These are phyloP conservation scores for Lachancea sp. DNA, from an alignment of 805 yeast species.

Conservation along the genomic window DNA sequence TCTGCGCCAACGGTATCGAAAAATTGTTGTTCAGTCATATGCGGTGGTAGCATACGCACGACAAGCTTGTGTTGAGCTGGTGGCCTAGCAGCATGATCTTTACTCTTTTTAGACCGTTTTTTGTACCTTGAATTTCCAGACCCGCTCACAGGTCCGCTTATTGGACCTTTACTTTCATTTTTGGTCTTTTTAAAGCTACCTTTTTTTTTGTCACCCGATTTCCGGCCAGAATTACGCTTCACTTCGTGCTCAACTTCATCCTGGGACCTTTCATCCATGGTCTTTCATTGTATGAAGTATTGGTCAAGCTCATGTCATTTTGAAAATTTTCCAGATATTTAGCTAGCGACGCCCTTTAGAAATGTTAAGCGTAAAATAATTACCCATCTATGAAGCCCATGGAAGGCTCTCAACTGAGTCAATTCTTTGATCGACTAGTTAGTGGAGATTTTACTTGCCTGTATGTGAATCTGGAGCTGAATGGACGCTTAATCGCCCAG, in stretches of 20 bases:
- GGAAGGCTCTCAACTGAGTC: slow-evolving; percentile 13
- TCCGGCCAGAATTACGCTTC: slow-evolving; percentile 1
- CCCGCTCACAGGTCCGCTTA: not conserved
- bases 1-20: slow-evolving; percentile 11
- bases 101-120: slow-evolving; percentile 9
- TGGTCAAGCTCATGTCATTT: not conserved
- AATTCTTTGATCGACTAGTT: slow-evolving; percentile 19
- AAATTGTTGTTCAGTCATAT: slow-evolving; percentile 33
- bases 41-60: slow-evolving; percentile 42
- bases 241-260: slow-evolving; percentile 2
- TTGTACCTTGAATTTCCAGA: slow-evolving; percentile 1
- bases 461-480: slow-evolving; percentile 24
- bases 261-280: slow-evolving; percentile 8
- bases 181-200: not conserved
- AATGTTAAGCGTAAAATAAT: not conserved
- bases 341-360: not conserved
- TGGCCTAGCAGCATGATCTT: slow-evolving; percentile 6
- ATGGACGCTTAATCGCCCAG: slow-evolving; percentile 31
- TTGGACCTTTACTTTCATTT: not conserved
- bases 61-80: slow-evolving; percentile 26
- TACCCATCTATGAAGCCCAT: not conserved
- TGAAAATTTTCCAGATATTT: slow-evolving; percentile 6
- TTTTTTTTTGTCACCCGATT: not conserved
- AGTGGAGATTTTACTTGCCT: slow-evolving; percentile 22
- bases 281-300: slow-evolving; percentile 1